Percentiles rank a stretch among this genome's conserved stretches.
These are phyloP conservation scores for Laburnicola sp. DNA, from an alignment of 2,329 filamentous ascomycete genomes.

Conservation along the genomic window DNA sequence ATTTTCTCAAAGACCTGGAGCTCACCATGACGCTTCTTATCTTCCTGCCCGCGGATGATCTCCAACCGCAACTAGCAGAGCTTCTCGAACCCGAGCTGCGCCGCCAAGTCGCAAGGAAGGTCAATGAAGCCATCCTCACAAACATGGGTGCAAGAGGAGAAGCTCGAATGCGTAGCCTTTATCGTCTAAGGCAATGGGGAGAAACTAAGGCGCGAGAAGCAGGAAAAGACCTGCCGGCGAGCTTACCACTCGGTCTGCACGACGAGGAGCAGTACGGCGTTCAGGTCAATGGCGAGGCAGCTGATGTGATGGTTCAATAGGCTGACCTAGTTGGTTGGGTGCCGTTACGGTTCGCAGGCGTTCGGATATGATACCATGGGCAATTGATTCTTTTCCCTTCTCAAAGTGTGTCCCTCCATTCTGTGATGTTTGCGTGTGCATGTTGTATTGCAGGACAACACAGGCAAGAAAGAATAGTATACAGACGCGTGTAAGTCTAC, in stretches of 20 bases:
- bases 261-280: slow-evolving; percentile 31
- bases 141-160: slow-evolving; percentile 74
- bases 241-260: slow-evolving; percentile 49
- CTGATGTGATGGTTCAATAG: slow-evolving; percentile 41
- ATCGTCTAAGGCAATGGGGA: slow-evolving; percentile 83
- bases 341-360: no score
- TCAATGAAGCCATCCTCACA: slow-evolving; percentile 85
- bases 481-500: no score
- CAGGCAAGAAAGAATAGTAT: no score
- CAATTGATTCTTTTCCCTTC: no score
- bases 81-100: slow-evolving; percentile 80
- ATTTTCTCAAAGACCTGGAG: slow-evolving; percentile 85
- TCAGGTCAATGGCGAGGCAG: slow-evolving; percentile 39
- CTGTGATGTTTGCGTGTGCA: no score
- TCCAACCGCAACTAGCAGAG: slow-evolving; percentile 73
- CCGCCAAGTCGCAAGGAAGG: slow-evolving; percentile 78
- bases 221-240: slow-evolving; percentile 47
- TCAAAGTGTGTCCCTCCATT: no score
- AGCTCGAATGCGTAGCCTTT: slow-evolving; percentile 78
- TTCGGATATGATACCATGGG: no score
- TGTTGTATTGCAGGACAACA: no score
- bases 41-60: slow-evolving; percentile 73
- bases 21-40: slow-evolving; percentile 90
- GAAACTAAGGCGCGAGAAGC: slow-evolving; percentile 63
- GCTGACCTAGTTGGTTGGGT: no score